A percentile compares a stretch with the other conserved stretches of the same genome.
These are phyloP conservation scores for Mycena haematopus DNA, from an alignment of 768 basidiomycete species.

Conservation along the genomic window DNA sequence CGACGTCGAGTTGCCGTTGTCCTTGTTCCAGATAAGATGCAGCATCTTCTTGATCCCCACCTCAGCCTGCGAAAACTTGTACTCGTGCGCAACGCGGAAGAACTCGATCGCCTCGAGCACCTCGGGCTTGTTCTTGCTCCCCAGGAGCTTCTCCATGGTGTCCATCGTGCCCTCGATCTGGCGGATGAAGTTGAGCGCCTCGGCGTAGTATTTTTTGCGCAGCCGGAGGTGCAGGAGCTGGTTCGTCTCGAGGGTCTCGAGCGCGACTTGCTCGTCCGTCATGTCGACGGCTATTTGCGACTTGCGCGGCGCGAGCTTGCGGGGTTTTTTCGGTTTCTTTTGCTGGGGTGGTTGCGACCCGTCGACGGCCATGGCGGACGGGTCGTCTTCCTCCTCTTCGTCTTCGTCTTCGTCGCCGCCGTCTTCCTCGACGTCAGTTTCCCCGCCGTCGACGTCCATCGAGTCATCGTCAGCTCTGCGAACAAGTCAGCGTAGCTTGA, in stretches of 20 bases:
- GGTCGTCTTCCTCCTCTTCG: conserved; percentile 42
- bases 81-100: conserved; percentile 82
- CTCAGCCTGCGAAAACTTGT: conserved; percentile 79
- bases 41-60: conserved; percentile 97
- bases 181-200: conserved; percentile 83
- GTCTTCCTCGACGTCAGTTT: conserved; percentile 39
- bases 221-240: conserved; percentile 71
- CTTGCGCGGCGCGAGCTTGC: conserved; percentile 63
- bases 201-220: conserved; percentile 85
- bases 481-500: neutral
- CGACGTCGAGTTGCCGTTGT: conserved; percentile 78
- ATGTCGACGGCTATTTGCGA: conserved; percentile 78
- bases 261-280: conserved; percentile 71
- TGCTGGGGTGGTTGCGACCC: conserved; percentile 38
- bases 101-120: conserved; percentile 89
- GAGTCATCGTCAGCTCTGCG: conserved; percentile 43
- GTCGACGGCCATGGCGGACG: conserved; percentile 46
- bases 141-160: conserved; percentile 76
- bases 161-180: conserved; percentile 68
- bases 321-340: conserved; percentile 50
- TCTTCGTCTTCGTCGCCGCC: conserved; percentile 44
- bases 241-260: conserved; percentile 71
- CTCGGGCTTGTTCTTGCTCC: conserved; percentile 85
- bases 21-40: conserved; percentile 96
- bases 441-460: conserved; percentile 64